Evolutionary conservation across 2,329 filamentous ascomycete genomes (phyloP).

Genomic region (Aspergillus candidus): DNA sequence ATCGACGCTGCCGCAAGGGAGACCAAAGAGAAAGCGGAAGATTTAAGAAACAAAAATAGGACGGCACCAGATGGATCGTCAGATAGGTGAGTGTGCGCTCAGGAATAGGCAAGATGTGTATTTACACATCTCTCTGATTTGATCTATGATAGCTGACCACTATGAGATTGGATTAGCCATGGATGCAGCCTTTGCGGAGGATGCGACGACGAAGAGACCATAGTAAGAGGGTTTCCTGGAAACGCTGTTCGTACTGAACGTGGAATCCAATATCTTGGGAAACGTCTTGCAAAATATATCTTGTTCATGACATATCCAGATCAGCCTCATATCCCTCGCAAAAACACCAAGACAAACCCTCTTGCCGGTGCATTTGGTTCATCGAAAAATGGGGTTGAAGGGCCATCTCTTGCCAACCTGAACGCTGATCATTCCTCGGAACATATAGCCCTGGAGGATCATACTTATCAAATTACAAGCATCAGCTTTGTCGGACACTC

Average conservation of each 20-base stretch:
- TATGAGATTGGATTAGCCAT: no score
- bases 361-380: conserved; percentile 45
- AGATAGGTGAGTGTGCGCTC: conserved; percentile 5
- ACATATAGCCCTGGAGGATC: conserved; percentile 40
- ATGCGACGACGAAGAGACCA: conserved; percentile 61
- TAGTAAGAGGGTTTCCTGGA: conserved; percentile 82
- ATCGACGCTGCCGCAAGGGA: conserved; percentile 79
- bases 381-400: conserved; percentile 26
- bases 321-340: conserved; percentile 73
- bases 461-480: conserved; percentile 77
- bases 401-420: conserved; percentile 29
- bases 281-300: conserved; percentile 85
- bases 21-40: conserved; percentile 56
- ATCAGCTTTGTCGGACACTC: conserved; percentile 95
- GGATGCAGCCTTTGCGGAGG: no score
- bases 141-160: background rate
- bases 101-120: background rate
- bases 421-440: conserved; percentile 34
- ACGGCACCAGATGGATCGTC: background rate
- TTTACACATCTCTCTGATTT: background rate
- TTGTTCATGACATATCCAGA: conserved; percentile 88
- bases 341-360: conserved; percentile 47
- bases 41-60: conserved; percentile 43
- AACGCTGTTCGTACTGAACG: conserved; percentile 89
- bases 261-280: conserved; percentile 95